Conservation (phyloP, 441 rosid species). For the Syzygium malaccense region DNA sequence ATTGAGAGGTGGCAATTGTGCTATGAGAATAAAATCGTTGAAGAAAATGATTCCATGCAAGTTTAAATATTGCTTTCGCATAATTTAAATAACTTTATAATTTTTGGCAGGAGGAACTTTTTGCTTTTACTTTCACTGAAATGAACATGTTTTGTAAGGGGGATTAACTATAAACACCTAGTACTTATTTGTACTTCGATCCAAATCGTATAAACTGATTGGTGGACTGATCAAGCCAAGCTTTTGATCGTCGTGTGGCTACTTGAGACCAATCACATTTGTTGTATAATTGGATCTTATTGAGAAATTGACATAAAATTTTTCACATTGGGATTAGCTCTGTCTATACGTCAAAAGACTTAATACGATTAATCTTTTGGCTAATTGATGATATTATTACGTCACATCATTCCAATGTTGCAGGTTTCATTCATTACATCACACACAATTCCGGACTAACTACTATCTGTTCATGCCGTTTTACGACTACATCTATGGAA, state of each 20-base stretch:
- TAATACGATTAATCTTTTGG: not conserved
- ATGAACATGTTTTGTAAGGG: too few relatives aligned
- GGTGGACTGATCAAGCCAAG: not conserved
- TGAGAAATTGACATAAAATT: not conserved
- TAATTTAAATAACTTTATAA: not conserved
- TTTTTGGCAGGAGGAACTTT: not conserved
- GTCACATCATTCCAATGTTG: not conserved
- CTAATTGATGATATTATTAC: not conserved
- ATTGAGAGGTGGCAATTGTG: too few relatives aligned
- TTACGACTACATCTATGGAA: conserved; percentile 29
- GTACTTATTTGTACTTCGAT: not conserved
- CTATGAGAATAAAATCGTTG: too few relatives aligned
- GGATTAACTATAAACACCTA: too few relatives aligned
- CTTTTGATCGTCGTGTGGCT: not conserved
- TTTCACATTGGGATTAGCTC: not conserved
- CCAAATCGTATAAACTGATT: not conserved
- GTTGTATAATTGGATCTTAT: not conserved
- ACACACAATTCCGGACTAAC: conserved; percentile 31
- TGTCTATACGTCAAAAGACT: too few relatives aligned
- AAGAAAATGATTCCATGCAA: too few relatives aligned
- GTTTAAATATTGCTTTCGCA: not conserved
- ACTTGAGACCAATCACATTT: not conserved
- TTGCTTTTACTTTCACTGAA: too few relatives aligned
- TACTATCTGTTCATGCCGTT: conserved; percentile 34
- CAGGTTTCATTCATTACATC: conserved; percentile 35